Evolutionary conservation across 108 stramenopile species (phyloP).

Genomic region (Nitzschia palea): DNA sequence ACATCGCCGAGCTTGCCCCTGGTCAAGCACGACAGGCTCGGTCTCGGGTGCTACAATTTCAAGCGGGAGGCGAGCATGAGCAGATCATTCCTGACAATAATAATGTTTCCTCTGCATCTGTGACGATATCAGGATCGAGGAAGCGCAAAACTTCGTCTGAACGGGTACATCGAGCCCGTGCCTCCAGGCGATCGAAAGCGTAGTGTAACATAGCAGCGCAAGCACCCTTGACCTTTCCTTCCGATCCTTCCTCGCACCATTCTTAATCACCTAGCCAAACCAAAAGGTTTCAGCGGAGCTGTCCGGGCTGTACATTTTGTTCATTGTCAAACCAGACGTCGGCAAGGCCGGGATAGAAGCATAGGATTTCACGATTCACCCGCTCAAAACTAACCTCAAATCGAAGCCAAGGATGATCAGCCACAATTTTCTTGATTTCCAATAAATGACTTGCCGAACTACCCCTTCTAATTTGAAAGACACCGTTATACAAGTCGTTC

Average conservation of each 20-base stretch:
- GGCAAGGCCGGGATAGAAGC: conserved; percentile 1
- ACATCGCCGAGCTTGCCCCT: conserved; percentile 65
- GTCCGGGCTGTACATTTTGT: neutral
- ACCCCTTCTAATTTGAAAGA: conserved; percentile 68
- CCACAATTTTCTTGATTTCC: conserved; percentile 63
- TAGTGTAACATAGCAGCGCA: too few species aligned
- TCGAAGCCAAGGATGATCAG: conserved; percentile 48
- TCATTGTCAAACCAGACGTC: conserved; percentile 8
- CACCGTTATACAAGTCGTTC: conserved; percentile 66
- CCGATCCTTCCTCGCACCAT: neutral
- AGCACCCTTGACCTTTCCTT: too few species aligned
- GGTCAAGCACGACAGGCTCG: conserved; percentile 55
- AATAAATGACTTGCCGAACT: conserved; percentile 56
- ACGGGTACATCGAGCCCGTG: too few species aligned
- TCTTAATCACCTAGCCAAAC: neutral
- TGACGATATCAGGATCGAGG: too few species aligned
- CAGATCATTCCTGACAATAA: neutral
- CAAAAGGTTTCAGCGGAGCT: neutral
- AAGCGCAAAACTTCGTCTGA: too few species aligned
- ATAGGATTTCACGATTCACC: conserved; percentile 7
- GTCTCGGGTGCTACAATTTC: conserved; percentile 11
- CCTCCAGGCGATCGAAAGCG: too few species aligned
- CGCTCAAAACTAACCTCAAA: conserved; percentile 50
- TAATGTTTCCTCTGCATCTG: too few species aligned
- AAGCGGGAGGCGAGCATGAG: neutral